Percentiles rank a stretch among this genome's conserved stretches.
These are phyloP conservation scores for Arthrinium puccinioides DNA, from an alignment of 2,329 filamentous ascomycete species.

Conservation along the genomic window DNA sequence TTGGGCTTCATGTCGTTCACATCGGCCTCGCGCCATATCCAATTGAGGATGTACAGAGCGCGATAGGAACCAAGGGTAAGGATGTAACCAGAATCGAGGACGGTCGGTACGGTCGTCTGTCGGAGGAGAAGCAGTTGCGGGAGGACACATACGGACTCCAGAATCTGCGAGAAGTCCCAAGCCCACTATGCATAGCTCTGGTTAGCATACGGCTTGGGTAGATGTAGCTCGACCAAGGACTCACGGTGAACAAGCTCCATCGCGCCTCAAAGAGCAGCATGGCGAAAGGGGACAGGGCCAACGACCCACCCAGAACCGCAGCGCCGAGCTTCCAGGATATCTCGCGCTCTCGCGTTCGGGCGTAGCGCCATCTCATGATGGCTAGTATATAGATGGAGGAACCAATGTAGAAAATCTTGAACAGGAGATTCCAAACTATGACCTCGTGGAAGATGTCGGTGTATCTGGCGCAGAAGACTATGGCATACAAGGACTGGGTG, in stretches of 20 bases:
- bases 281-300: slow-evolving; percentile 64
- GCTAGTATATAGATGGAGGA: slow-evolving; percentile 81
- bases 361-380: slow-evolving; percentile 80
- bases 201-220: too few relatives aligned
- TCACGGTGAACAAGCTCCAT: slow-evolving; percentile 45
- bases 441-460: slow-evolving; percentile 65
- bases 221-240: too few relatives aligned
- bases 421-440: slow-evolving; percentile 63
- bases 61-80: slow-evolving; percentile 82
- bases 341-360: slow-evolving; percentile 83
- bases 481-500: slow-evolving; percentile 78
- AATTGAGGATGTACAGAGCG: slow-evolving; percentile 84
- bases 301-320: slow-evolving; percentile 56
- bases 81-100: slow-evolving; percentile 95
- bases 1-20: slow-evolving; percentile 53
- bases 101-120: slow-evolving; percentile 91
- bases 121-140: slow-evolving; percentile 87
- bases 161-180: slow-evolving; percentile 84
- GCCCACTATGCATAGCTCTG: slow-evolving; percentile 47
- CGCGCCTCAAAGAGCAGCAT: slow-evolving; percentile 57
- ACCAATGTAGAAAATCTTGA: slow-evolving; percentile 84
- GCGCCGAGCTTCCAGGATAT: slow-evolving; percentile 88
- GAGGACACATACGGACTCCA: slow-evolving; percentile 85
- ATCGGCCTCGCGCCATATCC: slow-evolving; percentile 66
- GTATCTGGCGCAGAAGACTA: slow-evolving; percentile 83